Evolutionary conservation across 768 basidiomycete genomes (phyloP).

Genomic region (Boletus rubroflammeus): DNA sequence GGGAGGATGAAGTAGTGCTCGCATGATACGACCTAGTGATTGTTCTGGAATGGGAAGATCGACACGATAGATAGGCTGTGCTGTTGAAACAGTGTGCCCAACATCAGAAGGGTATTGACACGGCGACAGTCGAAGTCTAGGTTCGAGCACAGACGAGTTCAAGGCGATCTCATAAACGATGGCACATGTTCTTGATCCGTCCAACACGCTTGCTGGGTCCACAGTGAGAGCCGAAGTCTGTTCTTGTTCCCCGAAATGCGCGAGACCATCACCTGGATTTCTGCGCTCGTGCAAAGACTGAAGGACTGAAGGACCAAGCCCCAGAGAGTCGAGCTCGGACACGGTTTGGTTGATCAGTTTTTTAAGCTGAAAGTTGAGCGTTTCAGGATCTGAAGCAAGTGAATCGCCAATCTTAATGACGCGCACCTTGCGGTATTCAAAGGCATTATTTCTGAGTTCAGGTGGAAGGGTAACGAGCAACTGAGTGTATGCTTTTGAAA

Average conservation of each 20-base stretch:
- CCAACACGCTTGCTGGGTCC: not conserved
- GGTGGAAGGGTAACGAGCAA: constrained; percentile 65
- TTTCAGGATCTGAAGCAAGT: not conserved
- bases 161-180: constrained; percentile 58
- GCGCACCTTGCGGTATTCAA: constrained; percentile 76
- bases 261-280: constrained; percentile 7
- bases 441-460: constrained; percentile 72
- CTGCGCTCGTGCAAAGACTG: constrained; percentile 38
- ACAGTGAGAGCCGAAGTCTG: not conserved
- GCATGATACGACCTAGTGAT: constrained; percentile 2
- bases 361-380: constrained; percentile 60
- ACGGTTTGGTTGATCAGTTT: constrained; percentile 84
- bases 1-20: constrained; percentile 3
- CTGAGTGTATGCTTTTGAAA: constrained; percentile 65
- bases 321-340: constrained; percentile 69
- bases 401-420: not conserved
- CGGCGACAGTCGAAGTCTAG: constrained; percentile 54
- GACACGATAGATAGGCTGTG: constrained; percentile 7
- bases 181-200: constrained; percentile 9
- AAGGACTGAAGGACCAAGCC: constrained; percentile 49
- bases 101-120: constrained; percentile 9
- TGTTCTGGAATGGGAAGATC: constrained; percentile 15
- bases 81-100: not conserved
- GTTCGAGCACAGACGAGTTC: constrained; percentile 47
- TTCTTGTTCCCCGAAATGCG: not conserved